Conservation (phyloP, 208 protist species). For the Acanthamoeba divionensis region DNA sequence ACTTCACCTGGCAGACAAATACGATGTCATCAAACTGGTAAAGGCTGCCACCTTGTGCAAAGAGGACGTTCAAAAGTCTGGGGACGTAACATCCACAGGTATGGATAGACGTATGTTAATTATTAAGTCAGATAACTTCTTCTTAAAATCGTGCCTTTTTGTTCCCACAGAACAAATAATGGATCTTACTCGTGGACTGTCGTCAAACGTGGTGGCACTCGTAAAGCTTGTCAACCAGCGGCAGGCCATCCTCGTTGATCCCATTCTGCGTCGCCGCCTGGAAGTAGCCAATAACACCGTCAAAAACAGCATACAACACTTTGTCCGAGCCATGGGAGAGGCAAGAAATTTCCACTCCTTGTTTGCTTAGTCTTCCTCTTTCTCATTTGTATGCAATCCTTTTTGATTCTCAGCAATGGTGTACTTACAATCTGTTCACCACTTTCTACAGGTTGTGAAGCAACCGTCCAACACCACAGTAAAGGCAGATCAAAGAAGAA, state of each 20-base stretch:
- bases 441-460: background rate
- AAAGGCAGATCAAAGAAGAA: background rate
- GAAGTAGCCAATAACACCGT: background rate
- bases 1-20: conserved; percentile 48
- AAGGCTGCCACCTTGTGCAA: conserved; percentile 35
- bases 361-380: background rate
- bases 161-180: conserved; percentile 17
- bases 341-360: background rate
- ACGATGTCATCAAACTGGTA: conserved; percentile 50
- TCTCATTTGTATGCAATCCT: background rate
- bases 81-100: too few species aligned
- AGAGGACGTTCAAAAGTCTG: background rate
- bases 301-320: conserved; percentile 21
- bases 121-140: too few species aligned
- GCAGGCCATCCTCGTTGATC: background rate
- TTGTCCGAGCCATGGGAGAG: conserved; percentile 31
- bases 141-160: background rate
- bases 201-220: conserved; percentile 3
- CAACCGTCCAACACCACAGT: background rate
- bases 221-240: conserved; percentile 38
- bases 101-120: too few species aligned
- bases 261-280: conserved; percentile 1
- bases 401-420: too few species aligned
- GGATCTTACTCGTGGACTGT: conserved; percentile 3
- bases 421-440: background rate